phyloP scores from a whole-genome alignment of 441 rosid species.

The Populus hybrid region DNA sequence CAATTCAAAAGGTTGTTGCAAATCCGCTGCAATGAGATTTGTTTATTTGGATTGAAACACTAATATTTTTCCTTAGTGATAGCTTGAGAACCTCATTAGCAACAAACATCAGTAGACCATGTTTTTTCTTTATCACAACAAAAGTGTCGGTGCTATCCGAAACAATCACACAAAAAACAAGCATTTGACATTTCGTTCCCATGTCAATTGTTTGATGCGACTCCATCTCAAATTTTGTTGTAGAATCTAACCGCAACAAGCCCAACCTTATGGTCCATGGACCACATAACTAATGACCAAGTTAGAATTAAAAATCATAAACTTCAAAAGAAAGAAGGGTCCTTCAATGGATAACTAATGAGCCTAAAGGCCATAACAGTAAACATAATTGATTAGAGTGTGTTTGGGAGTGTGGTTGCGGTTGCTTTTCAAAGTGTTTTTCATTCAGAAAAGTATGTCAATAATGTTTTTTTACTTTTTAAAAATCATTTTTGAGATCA shows the following conservation, averaged over 20 bases:
- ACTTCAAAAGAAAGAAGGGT: too few species aligned
- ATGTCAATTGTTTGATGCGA: neutral
- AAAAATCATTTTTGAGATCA: too few species aligned
- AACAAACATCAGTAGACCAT: neutral
- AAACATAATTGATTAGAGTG: neutral
- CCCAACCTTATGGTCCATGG: neutral
- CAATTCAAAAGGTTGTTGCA: neutral
- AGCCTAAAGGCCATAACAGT: neutral
- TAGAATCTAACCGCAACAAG: neutral
- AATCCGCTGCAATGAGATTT: neutral
- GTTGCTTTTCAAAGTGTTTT: too few species aligned
- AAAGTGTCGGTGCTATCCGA: neutral
- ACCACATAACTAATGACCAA: neutral
- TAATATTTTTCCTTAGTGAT: neutral
- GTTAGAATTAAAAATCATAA: neutral
- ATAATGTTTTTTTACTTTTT: too few species aligned
- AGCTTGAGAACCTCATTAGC: neutral
- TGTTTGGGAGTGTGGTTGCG: too few species aligned
- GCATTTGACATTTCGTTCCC: neutral
- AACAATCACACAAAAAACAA: neutral
- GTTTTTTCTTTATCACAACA: neutral
- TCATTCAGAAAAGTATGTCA: too few species aligned
- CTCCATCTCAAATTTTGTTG: neutral
- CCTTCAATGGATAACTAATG: neutral
- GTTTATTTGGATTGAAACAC: neutral